Conservation (phyloP, 2,329 filamentous ascomycete genomes). For the Fusarium sp. region DNA sequence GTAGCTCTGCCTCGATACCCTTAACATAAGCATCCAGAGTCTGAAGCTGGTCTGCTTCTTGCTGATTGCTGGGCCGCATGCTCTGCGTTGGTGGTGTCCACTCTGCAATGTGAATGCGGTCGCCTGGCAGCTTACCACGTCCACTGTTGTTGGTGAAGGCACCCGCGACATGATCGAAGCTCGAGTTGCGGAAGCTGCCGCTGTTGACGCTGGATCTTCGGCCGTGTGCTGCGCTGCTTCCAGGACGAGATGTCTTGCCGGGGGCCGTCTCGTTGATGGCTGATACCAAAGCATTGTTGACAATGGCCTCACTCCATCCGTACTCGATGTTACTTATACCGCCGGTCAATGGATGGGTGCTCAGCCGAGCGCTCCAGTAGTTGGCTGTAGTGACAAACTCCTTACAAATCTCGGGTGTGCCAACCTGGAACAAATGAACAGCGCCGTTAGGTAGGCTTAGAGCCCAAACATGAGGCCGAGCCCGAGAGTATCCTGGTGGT, state of each 20-base stretch:
- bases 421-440: conserved; percentile 98
- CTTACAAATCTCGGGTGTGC: conserved; percentile 91
- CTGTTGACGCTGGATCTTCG: conserved; percentile 63
- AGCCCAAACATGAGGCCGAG: conserved; percentile 92
- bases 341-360: conserved; percentile 91
- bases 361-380: conserved; percentile 96
- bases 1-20: conserved; percentile 86
- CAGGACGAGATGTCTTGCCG: conserved; percentile 60
- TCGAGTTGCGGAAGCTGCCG: conserved; percentile 66
- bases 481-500: conserved; percentile 91
- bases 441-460: conserved; percentile 91
- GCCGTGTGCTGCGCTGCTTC: conserved; percentile 62
- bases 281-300: conserved; percentile 70
- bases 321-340: conserved; percentile 98
- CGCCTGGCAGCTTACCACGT: conserved; percentile 78
- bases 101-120: conserved; percentile 85
- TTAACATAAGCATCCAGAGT: conserved; percentile 83
- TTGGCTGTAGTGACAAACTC: conserved; percentile 96
- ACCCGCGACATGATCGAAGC: conserved; percentile 71
- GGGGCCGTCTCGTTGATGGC: conserved; percentile 64
- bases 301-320: conserved; percentile 90
- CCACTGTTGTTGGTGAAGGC: conserved; percentile 65
- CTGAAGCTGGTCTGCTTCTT: conserved; percentile 84
- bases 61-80: conserved; percentile 83
- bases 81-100: conserved; percentile 93